A percentile compares a stretch with the other conserved stretches of the same genome.
phyloP scores from a whole-genome alignment of 1,284 basidiomycete genomes.

The Ustilago hordei region DNA sequence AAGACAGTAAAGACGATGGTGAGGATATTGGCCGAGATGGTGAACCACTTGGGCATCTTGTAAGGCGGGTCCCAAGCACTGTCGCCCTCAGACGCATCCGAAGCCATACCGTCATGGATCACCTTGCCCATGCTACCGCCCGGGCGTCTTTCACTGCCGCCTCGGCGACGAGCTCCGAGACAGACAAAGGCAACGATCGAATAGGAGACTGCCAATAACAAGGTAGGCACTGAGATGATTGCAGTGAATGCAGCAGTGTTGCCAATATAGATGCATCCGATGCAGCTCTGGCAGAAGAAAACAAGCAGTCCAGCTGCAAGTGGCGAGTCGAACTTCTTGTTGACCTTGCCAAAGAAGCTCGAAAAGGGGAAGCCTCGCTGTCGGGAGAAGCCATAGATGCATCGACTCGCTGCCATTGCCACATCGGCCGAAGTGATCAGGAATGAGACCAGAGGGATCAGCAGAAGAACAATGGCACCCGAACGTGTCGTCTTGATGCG shows the following conservation, averaged over 20 bases:
- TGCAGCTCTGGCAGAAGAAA: slow-evolving; percentile 13
- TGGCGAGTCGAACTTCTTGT: slow-evolving; percentile 30
- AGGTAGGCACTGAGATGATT: slow-evolving; percentile 39
- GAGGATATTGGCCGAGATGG: slow-evolving; percentile 26
- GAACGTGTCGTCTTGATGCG: slow-evolving; percentile 21
- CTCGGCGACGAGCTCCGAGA: slow-evolving; percentile 12
- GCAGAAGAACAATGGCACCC: slow-evolving; percentile 33
- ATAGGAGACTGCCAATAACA: slow-evolving; percentile 30
- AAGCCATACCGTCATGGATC: neutral
- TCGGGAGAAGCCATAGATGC: slow-evolving; percentile 25
- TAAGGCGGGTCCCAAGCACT: slow-evolving; percentile 27
- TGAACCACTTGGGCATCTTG: slow-evolving; percentile 22
- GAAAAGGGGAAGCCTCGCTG: slow-evolving; percentile 33
- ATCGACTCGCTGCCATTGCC: slow-evolving; percentile 30
- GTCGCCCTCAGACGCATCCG: slow-evolving; percentile 4
- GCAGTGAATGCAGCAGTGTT: slow-evolving; percentile 40
- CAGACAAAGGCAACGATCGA: slow-evolving; percentile 28
- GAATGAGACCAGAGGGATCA: slow-evolving; percentile 32
- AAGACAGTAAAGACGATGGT: slow-evolving; percentile 33
- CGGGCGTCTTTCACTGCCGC: neutral
- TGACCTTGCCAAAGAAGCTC: slow-evolving; percentile 18
- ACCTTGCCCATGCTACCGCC: slow-evolving; percentile 5
- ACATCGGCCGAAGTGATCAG: slow-evolving; percentile 25
- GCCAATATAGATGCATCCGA: slow-evolving; percentile 39
- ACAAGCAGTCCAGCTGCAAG: slow-evolving; percentile 23